Evolutionary conservation across 1,139 yeast species (phyloP).

Genomic region (Scheffersomyces illinoinensis): DNA sequence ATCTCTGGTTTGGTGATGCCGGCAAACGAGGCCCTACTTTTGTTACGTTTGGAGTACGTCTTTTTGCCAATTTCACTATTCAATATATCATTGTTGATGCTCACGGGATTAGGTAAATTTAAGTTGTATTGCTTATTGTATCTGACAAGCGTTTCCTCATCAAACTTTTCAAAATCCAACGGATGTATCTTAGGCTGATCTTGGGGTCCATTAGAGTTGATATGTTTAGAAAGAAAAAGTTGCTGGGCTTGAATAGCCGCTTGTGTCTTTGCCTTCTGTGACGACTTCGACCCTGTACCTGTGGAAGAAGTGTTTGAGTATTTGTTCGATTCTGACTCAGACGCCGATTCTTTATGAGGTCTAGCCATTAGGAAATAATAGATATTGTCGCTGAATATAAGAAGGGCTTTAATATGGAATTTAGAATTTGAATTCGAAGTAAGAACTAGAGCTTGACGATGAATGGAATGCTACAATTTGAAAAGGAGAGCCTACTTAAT

Average conservation of each 20-base stretch:
- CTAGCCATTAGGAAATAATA: slow-evolving; percentile 9
- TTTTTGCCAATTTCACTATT: slow-evolving; percentile 66
- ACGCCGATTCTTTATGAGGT: slow-evolving; percentile 37
- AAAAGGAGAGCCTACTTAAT: background rate
- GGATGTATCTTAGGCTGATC: slow-evolving; percentile 52
- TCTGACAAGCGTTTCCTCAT: slow-evolving; percentile 54
- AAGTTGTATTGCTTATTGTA: slow-evolving; percentile 56
- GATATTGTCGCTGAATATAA: background rate
- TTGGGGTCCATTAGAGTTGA: slow-evolving; percentile 64
- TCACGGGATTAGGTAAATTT: slow-evolving; percentile 51
- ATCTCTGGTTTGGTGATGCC: slow-evolving; percentile 53
- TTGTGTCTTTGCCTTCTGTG: slow-evolving; percentile 55
- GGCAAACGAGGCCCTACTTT: slow-evolving; percentile 14
- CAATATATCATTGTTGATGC: slow-evolving; percentile 61
- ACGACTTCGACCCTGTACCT: slow-evolving; percentile 34
- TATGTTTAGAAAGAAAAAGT: slow-evolving; percentile 57
- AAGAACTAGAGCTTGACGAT: too few species aligned
- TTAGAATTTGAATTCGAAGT: background rate
- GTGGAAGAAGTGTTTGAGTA: slow-evolving; percentile 9
- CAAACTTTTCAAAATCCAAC: slow-evolving; percentile 59
- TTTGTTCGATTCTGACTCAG: slow-evolving; percentile 43
- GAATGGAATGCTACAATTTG: background rate
- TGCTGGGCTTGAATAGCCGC: slow-evolving; percentile 63
- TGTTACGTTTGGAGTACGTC: slow-evolving; percentile 45
- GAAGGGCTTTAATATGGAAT: background rate